Evolutionary conservation across 2,329 filamentous ascomycete genomes (phyloP), one percentile per base, ranked within the genome.

Genomic region (Fonsecaea erecta): DNA sequence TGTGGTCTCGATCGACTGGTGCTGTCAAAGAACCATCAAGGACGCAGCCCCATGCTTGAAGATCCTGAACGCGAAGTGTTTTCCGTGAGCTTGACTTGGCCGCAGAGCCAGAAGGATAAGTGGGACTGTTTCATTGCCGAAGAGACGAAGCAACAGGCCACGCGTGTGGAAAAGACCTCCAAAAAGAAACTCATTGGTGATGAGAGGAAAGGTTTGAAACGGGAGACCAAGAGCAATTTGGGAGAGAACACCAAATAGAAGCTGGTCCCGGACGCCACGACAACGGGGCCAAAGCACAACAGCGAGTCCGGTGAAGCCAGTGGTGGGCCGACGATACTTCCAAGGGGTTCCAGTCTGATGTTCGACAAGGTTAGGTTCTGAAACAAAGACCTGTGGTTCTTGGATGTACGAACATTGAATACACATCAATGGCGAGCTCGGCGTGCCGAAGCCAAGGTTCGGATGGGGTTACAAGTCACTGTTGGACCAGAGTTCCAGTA

Each of bases 21-120:
- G 12, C 57, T 72, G 40, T 66, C 66, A 11, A 65, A 63, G n/a
- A 62, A 52, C 43, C 54, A 52, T 56, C 64, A 67, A 16, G 70
- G 70, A 2, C 58, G 66, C 43, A 72, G 68, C 37, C 71, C 70
- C 14, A 72, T 72, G 71, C 60, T 71, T 9, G 71, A 72, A 51
- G 71, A 72, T 60, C 51, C 60, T 16, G 71, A 71, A 30, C 64
- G 71, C 37, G 70, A 72, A 59, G 67, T 72, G 21, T 72, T 71
- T 61, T 71, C 70, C 2, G 63, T 72, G 48, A 72, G 70, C 52
- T 40, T 72, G 34, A 70, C 58, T 3, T 72, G 68, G 70, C 70
- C 71, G 37, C 67, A 70, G 62, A 65, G 65, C 51, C 71, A 72
- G 59, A 60, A 58, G 30, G 70, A 71, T 60, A 70, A 68, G 48